phyloP scores from a whole-genome alignment of 2,329 filamentous ascomycete species.

The Hymenoscyphus linearis region DNA sequence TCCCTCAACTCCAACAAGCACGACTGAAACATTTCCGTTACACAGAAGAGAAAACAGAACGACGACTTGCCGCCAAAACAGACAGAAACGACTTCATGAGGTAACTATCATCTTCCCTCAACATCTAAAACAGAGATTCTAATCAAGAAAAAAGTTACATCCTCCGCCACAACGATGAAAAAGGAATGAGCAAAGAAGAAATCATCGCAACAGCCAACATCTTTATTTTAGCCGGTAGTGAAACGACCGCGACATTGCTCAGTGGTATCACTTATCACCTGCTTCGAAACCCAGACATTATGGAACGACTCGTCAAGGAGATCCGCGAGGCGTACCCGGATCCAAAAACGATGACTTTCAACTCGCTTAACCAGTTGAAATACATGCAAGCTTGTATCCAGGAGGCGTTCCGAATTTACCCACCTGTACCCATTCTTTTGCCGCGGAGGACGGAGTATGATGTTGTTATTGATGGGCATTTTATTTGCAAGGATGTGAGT shows the following conservation, averaged over 20 bases:
- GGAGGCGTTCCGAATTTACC: conserved; percentile 10
- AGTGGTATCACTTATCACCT: conserved; percentile 41
- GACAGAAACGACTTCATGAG: conserved; percentile 33
- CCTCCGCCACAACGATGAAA: conserved; percentile 3
- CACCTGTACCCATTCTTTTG: conserved; percentile 1
- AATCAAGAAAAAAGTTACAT: conserved; percentile 1
- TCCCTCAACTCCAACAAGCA: conserved; percentile 6
- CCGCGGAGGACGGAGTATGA: not conserved
- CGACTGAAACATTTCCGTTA: conserved; percentile 17
- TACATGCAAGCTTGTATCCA: conserved; percentile 9
- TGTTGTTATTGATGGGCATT: not conserved
- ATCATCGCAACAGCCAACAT: not conserved
- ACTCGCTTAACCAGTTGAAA: not conserved
- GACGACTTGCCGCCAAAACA: conserved; percentile 15
- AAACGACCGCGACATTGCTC: conserved; percentile 32
- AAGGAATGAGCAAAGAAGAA: conserved; percentile 7
- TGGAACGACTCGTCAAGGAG: conserved; percentile 36
- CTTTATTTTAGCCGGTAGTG: conserved; percentile 28
- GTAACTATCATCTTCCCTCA: not conserved
- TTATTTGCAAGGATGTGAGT: conserved; percentile 15
- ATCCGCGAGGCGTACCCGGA: conserved; percentile 36
- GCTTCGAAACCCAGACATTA: conserved; percentile 41
- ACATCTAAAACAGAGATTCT: not conserved
- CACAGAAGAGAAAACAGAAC: conserved; percentile 14
- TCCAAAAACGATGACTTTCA: conserved; percentile 11